phyloP scores from a whole-genome alignment of 179 eudicot genomes.

The Heliamphora pulchella region DNA sequence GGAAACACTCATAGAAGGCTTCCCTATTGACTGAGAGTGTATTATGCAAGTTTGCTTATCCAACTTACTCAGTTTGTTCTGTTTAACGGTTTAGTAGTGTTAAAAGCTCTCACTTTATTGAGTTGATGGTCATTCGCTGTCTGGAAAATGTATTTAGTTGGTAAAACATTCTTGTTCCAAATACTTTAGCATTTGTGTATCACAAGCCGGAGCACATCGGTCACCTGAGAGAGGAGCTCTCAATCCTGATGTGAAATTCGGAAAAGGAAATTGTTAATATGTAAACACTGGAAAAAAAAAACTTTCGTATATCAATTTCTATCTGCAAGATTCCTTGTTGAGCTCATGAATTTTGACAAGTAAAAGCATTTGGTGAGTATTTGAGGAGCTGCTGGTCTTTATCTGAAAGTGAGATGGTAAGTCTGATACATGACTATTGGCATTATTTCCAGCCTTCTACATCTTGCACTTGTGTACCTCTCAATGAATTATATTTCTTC shows the following conservation, averaged over 20 bases:
- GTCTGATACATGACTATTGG: neutral
- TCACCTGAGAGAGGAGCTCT: neutral
- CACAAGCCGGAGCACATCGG: neutral
- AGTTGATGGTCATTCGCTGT: neutral
- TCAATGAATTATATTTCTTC: neutral
- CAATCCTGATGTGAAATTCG: neutral
- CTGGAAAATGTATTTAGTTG: neutral
- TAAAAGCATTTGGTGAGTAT: neutral
- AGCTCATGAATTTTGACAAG: constrained; percentile 6
- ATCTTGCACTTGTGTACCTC: neutral
- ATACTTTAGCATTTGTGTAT: neutral
- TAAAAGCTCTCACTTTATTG: neutral
- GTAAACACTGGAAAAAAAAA: too few species aligned
- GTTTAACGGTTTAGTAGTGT: neutral
- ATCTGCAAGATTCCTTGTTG: neutral
- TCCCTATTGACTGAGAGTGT: neutral
- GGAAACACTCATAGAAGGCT: neutral
- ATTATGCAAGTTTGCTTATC: neutral
- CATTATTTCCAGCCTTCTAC: neutral
- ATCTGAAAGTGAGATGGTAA: neutral
- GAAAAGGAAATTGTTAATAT: neutral
- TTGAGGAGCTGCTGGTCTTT: neutral
- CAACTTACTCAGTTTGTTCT: neutral
- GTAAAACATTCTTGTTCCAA: neutral
- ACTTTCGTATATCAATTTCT: neutral